phyloP scores from a whole-genome alignment of 352 stramenopile species.

The Globisporangium ultimum region DNA sequence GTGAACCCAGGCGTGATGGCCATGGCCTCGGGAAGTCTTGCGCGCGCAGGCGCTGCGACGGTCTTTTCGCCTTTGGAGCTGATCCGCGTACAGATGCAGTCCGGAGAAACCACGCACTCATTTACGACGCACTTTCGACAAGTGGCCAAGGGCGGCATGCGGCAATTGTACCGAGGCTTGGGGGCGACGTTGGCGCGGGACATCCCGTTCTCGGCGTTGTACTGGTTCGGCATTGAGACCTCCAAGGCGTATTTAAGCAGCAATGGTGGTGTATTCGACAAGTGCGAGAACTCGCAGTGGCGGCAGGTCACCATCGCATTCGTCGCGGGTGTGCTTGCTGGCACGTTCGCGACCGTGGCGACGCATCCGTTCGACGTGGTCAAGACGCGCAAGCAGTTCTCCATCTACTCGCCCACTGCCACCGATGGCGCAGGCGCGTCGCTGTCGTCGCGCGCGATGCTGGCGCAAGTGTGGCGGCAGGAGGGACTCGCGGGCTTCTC shows the following conservation, averaged over 20 bases:
- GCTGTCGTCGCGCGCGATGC: conserved; percentile 35
- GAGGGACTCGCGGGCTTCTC: conserved; percentile 46
- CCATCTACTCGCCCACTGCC: conserved; percentile 36
- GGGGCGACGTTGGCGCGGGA: conserved; percentile 90
- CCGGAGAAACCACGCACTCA: conserved; percentile 43
- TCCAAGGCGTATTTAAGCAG: conserved; percentile 51
- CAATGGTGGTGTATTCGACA: conserved; percentile 4
- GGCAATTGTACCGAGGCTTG: conserved; percentile 68
- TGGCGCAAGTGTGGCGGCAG: conserved; percentile 38
- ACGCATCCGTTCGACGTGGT: conserved; percentile 96
- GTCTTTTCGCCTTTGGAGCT: conserved; percentile 86
- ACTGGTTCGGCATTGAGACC: conserved; percentile 91
- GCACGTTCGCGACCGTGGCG: conserved; percentile 81
- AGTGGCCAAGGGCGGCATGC: conserved; percentile 35
- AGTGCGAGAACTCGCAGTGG: conserved; percentile 23
- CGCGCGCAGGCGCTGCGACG: conserved; percentile 50
- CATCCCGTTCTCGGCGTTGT: conserved; percentile 94
- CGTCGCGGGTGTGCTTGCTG: conserved; percentile 73
- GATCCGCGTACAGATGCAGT: conserved; percentile 86
- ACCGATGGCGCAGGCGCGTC: conserved; percentile 7
- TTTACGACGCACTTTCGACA: conserved; percentile 43
- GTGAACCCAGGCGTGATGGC: conserved; percentile 36
- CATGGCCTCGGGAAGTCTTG: conserved; percentile 46
- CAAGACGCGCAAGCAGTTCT: conserved; percentile 88
- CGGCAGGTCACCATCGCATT: conserved; percentile 67